Evolutionary conservation across 306 rosid species (phyloP), one percentile per base, ranked within the genome.

Genomic region (Malus fusca): DNA sequence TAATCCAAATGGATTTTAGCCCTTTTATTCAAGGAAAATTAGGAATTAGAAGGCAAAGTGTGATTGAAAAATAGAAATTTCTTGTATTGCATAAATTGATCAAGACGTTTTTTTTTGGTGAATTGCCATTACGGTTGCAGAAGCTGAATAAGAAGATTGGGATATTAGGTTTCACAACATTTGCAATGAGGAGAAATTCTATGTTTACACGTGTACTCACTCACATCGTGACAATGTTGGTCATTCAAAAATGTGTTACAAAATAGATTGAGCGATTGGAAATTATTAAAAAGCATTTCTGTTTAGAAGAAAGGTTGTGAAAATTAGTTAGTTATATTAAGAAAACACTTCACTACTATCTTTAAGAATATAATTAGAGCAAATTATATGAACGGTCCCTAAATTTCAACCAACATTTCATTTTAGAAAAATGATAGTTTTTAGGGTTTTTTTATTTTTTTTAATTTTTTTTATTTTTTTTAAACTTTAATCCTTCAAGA

Each of bases 21-120:
- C 61, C 48, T 71, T 81, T 82, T 81, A 48, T 78, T 44, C 66
- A 28, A 40, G 43, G 35, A 59, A 70, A 52, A 18, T 30, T 33
- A 30, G 19, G 43, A 40, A 31, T 23, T 6, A 6, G 55, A 13
- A 37, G 19, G 56, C 22, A 62, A 73, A 72, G 68, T 83, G 73
- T 68, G 80, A 70, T 22, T 25, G 65, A 42, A 72, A 72, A 72
- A 74, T 78, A 61, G 81, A 59, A 77, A 64, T 65, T 35, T 25
- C 43, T 33, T 59, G 31, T 26, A 3, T 43, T 66, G 10, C 40
- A 7, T 77, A 43, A 75, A 69, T 10, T 37, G 61, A 64, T 75
- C 78, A 77, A 74, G 77, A 73, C 89, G 40, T 73, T 73, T n/a
- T 72, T 81, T 83, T 77, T 72, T 46, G 87, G 93, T 51, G 78